Percentiles rank a stretch among this genome's conserved stretches.
phyloP scores from a whole-genome alignment of 371 early-diverging fungal genomes.

The Apophysomyces ossiformis region DNA sequence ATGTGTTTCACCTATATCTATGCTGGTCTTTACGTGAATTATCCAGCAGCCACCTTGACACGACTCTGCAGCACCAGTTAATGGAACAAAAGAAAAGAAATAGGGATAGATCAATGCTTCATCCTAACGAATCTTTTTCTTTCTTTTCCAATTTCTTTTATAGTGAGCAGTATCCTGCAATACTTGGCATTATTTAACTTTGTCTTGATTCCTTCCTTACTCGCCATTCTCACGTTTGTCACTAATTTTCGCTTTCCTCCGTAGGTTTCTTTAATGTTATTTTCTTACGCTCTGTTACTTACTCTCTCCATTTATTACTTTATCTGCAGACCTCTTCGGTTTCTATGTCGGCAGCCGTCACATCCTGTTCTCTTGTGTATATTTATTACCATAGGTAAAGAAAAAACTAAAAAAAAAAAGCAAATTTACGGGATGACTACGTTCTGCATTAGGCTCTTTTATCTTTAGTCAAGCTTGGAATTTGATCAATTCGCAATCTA shows the following conservation, averaged over 20 bases:
- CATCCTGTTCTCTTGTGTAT: conserved; percentile 47
- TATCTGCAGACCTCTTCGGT: conserved; percentile 40
- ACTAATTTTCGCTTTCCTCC: conserved; percentile 42
- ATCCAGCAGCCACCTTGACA: conserved; percentile 28
- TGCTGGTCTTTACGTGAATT: conserved; percentile 49
- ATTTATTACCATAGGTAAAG: conserved; percentile 48
- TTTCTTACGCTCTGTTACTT: not conserved
- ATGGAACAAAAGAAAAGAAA: not conserved
- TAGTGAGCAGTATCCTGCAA: conserved; percentile 32
- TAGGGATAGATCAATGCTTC: not conserved
- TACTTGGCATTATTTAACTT: conserved; percentile 47
- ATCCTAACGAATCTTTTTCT: not conserved
- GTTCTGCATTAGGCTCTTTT: conserved; percentile 41
- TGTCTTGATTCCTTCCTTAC: conserved; percentile 35
- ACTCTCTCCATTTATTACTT: not conserved
- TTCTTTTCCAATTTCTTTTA: not conserved
- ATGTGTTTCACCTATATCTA: conserved; percentile 50
- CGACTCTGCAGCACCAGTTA: conserved; percentile 32
- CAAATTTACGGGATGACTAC: not conserved
- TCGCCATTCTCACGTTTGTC: conserved; percentile 37
- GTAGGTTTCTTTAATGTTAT: conserved; percentile 21
- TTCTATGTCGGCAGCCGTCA: conserved; percentile 50
- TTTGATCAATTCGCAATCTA: conserved; percentile 45
- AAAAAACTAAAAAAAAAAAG: not conserved
- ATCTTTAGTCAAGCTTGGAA: conserved; percentile 58